Evolutionary conservation across 495 filamentous ascomycete species (phyloP), one percentile per base, ranked within the genome.

Genomic region (Neurospora sp.): DNA sequence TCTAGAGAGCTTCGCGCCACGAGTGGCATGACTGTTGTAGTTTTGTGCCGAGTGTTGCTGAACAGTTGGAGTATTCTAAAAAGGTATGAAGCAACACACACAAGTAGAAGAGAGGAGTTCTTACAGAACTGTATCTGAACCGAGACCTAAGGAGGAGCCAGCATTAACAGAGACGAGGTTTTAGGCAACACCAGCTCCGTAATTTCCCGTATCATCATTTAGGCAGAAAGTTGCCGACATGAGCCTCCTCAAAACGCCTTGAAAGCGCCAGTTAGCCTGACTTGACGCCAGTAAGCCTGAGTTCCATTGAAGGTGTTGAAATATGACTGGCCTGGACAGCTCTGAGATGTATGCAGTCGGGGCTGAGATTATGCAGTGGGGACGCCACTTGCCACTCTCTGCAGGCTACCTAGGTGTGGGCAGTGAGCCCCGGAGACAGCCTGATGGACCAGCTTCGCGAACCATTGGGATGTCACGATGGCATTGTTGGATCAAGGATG

Each of bases 11-110:
- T 37, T 14, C 39, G 70, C 0, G n/a, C 39, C 14, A 20, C 39
- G 0, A 74, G 73, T 5, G 75, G 75, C 75, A 74, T 76, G 42
- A 20, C n/a, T n/a, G 7, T 10, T 20, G 42, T 10, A 18, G 8
- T 46, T 20, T 42, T 2, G 16, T 42, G 5, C 16, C 41, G 18
- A 16, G 0, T 42, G 3, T 42, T 42, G 14, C 14, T 18, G 40
- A 18, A 0, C 14, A 2, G 14, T 16, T 42, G 40, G 14, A 18
- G 40, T 6, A 41, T 7, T 0, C 6, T 5, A 14, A 14, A 7
- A 2, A 2, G 16, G 42, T n/a, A n/a, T 5, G 42, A n/a, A 18
- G 14, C 2, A 42, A 14, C 18, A 42, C 3, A 42, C 5, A 18
- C 5, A 42, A 8, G 5, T 42, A 2, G 6, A 42, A 3, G 42